Evolutionary conservation across 73 alveolate species (phyloP).

Genomic region (Paramecium caudatum): DNA sequence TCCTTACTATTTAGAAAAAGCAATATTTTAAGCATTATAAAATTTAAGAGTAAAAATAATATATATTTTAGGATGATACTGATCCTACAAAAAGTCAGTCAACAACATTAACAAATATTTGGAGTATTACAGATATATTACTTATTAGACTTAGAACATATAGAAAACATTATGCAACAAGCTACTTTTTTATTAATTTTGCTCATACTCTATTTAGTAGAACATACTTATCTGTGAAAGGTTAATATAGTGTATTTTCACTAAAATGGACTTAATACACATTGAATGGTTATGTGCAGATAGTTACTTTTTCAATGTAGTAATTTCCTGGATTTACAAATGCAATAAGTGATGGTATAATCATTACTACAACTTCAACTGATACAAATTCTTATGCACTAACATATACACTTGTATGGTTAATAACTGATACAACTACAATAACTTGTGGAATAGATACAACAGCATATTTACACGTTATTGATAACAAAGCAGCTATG

Average conservation of each 20-base stretch:
- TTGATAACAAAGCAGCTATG: neutral
- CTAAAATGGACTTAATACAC: neutral
- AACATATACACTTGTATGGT: neutral
- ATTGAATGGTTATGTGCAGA: conserved; percentile 4
- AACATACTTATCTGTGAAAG: neutral
- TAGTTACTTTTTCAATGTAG: neutral
- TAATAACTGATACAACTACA: neutral
- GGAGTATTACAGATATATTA: neutral
- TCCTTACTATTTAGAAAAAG: conserved; percentile 52
- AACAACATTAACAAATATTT: neutral
- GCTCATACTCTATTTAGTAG: conserved; percentile 40
- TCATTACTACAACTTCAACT: neutral
- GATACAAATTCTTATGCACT: neutral
- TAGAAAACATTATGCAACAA: neutral
- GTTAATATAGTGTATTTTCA: neutral
- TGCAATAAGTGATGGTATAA: neutral
- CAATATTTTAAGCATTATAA: neutral
- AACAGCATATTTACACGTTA: neutral
- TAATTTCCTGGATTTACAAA: neutral
- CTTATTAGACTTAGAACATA: conserved; percentile 7
- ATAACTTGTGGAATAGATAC: neutral
- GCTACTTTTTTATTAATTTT: conserved; percentile 34
- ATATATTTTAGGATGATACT: neutral
- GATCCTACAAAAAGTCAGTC: neutral
- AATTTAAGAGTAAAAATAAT: neutral